phyloP scores from a whole-genome alignment of 2,329 filamentous ascomycete genomes.

The Neoascochyta sp. region DNA sequence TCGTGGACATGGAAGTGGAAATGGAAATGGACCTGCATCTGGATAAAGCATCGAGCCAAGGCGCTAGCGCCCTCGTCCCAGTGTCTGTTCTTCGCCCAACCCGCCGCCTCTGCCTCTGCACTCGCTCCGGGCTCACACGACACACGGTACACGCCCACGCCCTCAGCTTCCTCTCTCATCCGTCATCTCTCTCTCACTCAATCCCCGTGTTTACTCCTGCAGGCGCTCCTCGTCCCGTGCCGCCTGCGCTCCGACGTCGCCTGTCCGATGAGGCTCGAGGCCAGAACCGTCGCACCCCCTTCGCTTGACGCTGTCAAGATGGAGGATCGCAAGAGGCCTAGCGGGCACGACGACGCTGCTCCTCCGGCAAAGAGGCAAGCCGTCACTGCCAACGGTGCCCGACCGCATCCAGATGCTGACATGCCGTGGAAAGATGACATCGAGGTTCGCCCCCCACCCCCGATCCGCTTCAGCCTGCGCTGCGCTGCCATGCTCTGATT shows the following conservation, averaged over 20 bases:
- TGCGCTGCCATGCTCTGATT: slow-evolving; percentile 19
- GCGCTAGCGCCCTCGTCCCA: slow-evolving; percentile 6
- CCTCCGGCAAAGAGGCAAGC: slow-evolving; percentile 91
- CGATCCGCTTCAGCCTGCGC: slow-evolving; percentile 16
- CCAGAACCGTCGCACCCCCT: slow-evolving; percentile 68
- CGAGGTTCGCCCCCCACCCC: slow-evolving; percentile 66
- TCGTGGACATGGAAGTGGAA: too few relatives aligned
- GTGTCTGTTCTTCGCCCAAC: slow-evolving; percentile 12
- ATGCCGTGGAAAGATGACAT: slow-evolving; percentile 69
- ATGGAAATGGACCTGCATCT: too few relatives aligned
- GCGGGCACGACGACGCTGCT: slow-evolving; percentile 75
- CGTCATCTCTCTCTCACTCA: slow-evolving; percentile 13
- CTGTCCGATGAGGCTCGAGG: slow-evolving; percentile 80
- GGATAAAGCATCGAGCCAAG: neutral
- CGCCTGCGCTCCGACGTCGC: slow-evolving; percentile 36
- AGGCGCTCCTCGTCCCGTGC: slow-evolving; percentile 14
- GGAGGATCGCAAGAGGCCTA: slow-evolving; percentile 98
- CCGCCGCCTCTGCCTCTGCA: too few relatives aligned
- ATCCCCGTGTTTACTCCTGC: slow-evolving; percentile 14
- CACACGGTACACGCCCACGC: slow-evolving; percentile 12
- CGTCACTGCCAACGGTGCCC: slow-evolving; percentile 66
- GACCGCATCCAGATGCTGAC: slow-evolving; percentile 62
- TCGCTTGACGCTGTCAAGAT: slow-evolving; percentile 84
- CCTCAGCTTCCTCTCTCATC: slow-evolving; percentile 25
- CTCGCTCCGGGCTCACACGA: slow-evolving; percentile 28